Conservation (phyloP, 345 rosid genomes). For the Adansonia digitata region DNA sequence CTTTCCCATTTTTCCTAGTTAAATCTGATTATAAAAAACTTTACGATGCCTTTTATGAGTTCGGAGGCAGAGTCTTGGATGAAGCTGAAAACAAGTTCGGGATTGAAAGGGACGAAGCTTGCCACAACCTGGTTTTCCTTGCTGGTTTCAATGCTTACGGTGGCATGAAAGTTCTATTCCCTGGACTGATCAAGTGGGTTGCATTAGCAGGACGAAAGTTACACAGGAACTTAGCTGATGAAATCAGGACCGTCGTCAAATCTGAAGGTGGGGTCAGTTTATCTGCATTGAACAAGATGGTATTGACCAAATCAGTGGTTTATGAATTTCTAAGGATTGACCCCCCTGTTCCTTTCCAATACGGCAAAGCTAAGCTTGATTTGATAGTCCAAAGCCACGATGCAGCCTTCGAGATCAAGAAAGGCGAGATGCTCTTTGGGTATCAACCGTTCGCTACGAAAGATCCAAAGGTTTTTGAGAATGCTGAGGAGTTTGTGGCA, state of each 20-base stretch:
- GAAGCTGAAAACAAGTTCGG: conserved; percentile 28
- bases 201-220: conserved; percentile 1
- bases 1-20: conserved; percentile 21
- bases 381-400: conserved; percentile 26
- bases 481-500: conserved; percentile 36
- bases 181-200: conserved; percentile 4
- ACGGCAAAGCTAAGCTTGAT: conserved; percentile 37
- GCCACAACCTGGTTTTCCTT: conserved; percentile 40
- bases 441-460: conserved; percentile 43
- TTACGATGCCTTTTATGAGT: conserved; percentile 23
- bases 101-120: conserved; percentile 35
- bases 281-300: conserved; percentile 34
- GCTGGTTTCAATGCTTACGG: conserved; percentile 37
- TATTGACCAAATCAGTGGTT: conserved; percentile 13
- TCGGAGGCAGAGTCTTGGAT: conserved; percentile 20
- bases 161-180: conserved; percentile 27
- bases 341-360: conserved; percentile 44
- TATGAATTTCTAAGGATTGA: conserved; percentile 39
- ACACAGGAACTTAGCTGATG: conserved; percentile 28
- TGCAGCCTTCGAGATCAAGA: conserved; percentile 27
- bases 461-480: conserved; percentile 36
- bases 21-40: conserved; percentile 29
- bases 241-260: conserved; percentile 31
- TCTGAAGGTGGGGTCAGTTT: conserved; percentile 27
- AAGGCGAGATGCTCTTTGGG: conserved; percentile 46